A percentile compares a stretch with the other conserved stretches of the same genome.
Evolutionary conservation across 495 filamentous ascomycete genomes (phyloP).

Genomic region (Penicillium dipodomyicola): DNA sequence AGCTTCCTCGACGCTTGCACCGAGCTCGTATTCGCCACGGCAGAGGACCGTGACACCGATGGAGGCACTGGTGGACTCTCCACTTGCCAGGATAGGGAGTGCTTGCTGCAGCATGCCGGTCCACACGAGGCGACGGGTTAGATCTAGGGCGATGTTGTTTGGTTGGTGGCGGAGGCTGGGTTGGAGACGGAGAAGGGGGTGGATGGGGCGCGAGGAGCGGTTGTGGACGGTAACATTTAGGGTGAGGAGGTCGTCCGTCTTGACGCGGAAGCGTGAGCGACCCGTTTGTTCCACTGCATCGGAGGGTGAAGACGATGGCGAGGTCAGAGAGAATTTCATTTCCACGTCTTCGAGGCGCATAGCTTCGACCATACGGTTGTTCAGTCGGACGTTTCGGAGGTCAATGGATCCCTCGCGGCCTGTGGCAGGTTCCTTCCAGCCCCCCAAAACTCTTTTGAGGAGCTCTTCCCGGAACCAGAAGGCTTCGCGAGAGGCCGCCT

Average conservation of each 20-base stretch:
- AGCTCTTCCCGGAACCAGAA: constrained; percentile 93
- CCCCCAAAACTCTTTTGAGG: constrained; percentile 64
- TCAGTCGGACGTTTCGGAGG: constrained; percentile 69
- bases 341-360: constrained; percentile 77
- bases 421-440: constrained; percentile 64
- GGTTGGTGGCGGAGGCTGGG: constrained; percentile 73
- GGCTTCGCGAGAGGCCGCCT: constrained; percentile 73
- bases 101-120: constrained; percentile 78
- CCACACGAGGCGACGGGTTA: constrained; percentile 78
- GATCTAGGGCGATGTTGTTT: constrained; percentile 71
- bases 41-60: constrained; percentile 71
- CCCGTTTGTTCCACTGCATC: constrained; percentile 38
- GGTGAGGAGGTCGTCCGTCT: constrained; percentile 68
- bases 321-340: constrained; percentile 58
- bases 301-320: constrained; percentile 21
- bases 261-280: constrained; percentile 54
- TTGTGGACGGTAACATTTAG: constrained; percentile 69
- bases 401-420: constrained; percentile 68
- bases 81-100: constrained; percentile 57
- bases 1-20: constrained; percentile 78
- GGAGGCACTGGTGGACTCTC: constrained; percentile 52
- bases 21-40: constrained; percentile 78
- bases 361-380: constrained; percentile 76
- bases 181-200: constrained; percentile 72
- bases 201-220: constrained; percentile 63